Base-by-base conservation (phyloP, 1,284 basidiomycete species). In the Cryptococcus jaspeensis region DNA sequence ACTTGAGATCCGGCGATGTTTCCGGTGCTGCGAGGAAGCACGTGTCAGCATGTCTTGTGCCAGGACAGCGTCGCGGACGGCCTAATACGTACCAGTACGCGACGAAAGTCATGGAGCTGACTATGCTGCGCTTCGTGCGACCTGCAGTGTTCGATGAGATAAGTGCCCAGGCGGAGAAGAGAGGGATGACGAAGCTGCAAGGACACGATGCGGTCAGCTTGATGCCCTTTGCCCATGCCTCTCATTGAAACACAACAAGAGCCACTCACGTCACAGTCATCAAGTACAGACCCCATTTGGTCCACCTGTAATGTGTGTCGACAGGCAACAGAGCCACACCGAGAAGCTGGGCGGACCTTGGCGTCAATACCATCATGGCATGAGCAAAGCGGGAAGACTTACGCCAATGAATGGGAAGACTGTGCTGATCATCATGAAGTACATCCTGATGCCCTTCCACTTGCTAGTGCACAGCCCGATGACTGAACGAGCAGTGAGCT, bases 111-210 rank as follows among this genome's bases (percentile, higher is more conserved):
- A 66, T 50, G 6, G 52, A 54, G 43, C 47, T 46, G 11, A 71
- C 62, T 8, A 72, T 62, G 25, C 65, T 68, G 54, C 69, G 67
- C 53, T 73, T 72, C 20, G 73, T 74, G 39, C 70, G 61, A 11
- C 73, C 73, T 11, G 67, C 70, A n/a, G 69, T 62, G 58, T 71
- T 72, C 18, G 62, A 66, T 3, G 66, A 62, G 55, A 74, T 67
- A 12, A 74, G 54, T 1, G 68, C 55, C 71, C 67, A 72, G 38
- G 63, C 66, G 23, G 66, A 62, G 56, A 70, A 69, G 16, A 58
- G 48, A 35, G 67, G 62, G 38, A 74, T 56, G 20, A 64, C 64
- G 37, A 66, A 69, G 56, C 60, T 64, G 41, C 35, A 22, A 12
- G 40, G 23, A 9, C 5, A 32, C 4, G 28, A 32, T 32, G 5